Conservation (phyloP, 2,329 filamentous ascomycete species). For the Leptosphaerulina australis region DNA sequence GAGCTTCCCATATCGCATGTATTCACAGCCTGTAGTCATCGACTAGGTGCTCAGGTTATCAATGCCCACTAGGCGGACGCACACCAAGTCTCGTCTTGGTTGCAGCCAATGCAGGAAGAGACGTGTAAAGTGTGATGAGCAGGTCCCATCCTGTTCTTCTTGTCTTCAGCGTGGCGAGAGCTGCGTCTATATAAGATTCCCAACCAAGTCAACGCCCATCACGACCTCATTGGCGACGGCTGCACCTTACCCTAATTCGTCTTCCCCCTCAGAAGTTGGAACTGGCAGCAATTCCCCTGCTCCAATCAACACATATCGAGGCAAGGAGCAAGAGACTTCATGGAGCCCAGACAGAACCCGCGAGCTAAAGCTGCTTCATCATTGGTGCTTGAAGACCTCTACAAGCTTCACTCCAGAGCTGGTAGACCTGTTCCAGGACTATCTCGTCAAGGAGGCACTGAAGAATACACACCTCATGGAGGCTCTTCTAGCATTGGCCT, state of each 20-base stretch:
- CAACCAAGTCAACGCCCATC: slow-evolving; percentile 1
- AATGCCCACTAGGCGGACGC: slow-evolving; percentile 19
- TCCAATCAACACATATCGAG: neutral
- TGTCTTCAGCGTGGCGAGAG: slow-evolving; percentile 14
- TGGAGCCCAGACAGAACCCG: slow-evolving; percentile 7
- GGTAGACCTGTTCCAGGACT: slow-evolving; percentile 14
- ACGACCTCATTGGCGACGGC: neutral
- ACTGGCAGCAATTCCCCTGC: slow-evolving; percentile 1
- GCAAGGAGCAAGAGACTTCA: neutral
- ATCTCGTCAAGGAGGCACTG: slow-evolving; percentile 18
- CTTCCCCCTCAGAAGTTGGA: neutral
- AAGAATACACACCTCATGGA: slow-evolving; percentile 25
- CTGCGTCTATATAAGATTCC: slow-evolving; percentile 15
- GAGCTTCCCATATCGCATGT: neutral
- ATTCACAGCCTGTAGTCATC: no score
- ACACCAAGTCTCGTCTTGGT: slow-evolving; percentile 22
- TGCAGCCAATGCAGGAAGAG: slow-evolving; percentile 22
- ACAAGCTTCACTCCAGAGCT: slow-evolving; percentile 17
- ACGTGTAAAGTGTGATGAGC: slow-evolving; percentile 24
- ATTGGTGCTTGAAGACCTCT: slow-evolving; percentile 20
- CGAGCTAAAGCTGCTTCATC: slow-evolving; percentile 21
- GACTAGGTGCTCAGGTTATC: neutral
- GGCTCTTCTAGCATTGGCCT: slow-evolving; percentile 19
- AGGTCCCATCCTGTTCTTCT: slow-evolving; percentile 11
- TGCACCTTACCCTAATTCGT: neutral